Evolutionary conservation across 2,329 filamentous ascomycete genomes (phyloP), one percentile per base, ranked within the genome.

Genomic region (Paraphaeosphaeria minitans): DNA sequence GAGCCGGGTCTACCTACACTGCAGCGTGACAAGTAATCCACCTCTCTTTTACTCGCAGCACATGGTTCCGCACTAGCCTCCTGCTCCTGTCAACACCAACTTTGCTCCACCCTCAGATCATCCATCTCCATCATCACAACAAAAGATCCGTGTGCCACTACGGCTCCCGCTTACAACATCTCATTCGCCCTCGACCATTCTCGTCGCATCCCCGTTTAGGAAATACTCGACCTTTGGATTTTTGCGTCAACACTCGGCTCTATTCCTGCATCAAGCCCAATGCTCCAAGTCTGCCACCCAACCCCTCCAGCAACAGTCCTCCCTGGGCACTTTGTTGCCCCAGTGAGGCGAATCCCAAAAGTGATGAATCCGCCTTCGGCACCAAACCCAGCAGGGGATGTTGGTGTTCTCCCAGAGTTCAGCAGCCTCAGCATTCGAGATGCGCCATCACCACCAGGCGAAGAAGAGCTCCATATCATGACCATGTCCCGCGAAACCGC

Each of bases 401-500:
- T 72, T n/a, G 76, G 75, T 47, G 75, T 78, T 12, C 70, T 78
- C 46, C 76, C 76, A 29, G 70, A 71, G 24, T 75, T 78, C 55
- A 60, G 66, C 24, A 66, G 65, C 31, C 66, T 76, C 16, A 67
- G 63, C 37, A 58, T 74, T 39, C 70, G 74, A 55, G 69, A 77
- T 64, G 74, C 75, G 8, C 76, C 76, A 12, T 76, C 75, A 24
- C 77, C 75, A 42, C 77, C 77, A 13, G 67, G 65, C n/a, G 75
- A 74, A 39, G 77, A 78, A 50, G 73, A 78, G 42, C 83, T 90
- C 76, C 89, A 93, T 73, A 84, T 96, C 61, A 91, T 90, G 78
- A 85, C 85, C 53, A 83, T 97, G 59, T 80, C 87, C 0, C 87
- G 92, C 3, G 82, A 89, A 53, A 87, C 87, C 2, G 93, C 93